Evolutionary conservation across 176 grass and related monocot species (phyloP).

Genomic region (Oropetium thomaeum): DNA sequence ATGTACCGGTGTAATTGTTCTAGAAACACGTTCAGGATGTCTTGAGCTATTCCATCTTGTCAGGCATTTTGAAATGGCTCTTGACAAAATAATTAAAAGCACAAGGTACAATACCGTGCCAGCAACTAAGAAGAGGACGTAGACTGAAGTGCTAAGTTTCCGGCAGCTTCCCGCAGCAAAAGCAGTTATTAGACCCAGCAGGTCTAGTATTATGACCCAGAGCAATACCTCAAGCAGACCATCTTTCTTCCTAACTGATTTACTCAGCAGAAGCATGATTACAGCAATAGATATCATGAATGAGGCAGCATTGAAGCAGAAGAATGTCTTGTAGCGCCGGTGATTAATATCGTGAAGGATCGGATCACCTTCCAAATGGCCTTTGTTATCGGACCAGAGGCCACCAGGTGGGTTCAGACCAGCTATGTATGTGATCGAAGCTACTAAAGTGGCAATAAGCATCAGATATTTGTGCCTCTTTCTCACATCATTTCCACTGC

Average conservation of each 20-base stretch:
- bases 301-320: conserved; percentile 39
- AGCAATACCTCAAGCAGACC: conserved; percentile 12
- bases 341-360: conserved; percentile 19
- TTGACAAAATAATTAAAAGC: background rate
- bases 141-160: conserved; percentile 34
- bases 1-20: background rate
- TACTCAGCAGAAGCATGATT: conserved; percentile 42
- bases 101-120: background rate
- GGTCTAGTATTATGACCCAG: conserved; percentile 33
- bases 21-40: background rate
- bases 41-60: background rate
- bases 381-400: conserved; percentile 25
- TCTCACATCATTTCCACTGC: background rate
- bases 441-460: conserved; percentile 51
- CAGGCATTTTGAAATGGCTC: background rate
- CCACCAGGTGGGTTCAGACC: conserved; percentile 57
- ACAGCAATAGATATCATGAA: conserved; percentile 42
- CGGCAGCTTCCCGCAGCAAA: conserved; percentile 50
- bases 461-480: conserved; percentile 51
- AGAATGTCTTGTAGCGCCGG: conserved; percentile 34
- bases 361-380: conserved; percentile 28
- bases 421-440: conserved; percentile 50
- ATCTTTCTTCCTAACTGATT: conserved; percentile 16
- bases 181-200: conserved; percentile 42
- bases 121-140: conserved; percentile 9